A percentile compares a stretch with the other conserved stretches of the same genome.
phyloP scores from a whole-genome alignment of 116 monocot species.

The Trichopus zeylanicus region DNA sequence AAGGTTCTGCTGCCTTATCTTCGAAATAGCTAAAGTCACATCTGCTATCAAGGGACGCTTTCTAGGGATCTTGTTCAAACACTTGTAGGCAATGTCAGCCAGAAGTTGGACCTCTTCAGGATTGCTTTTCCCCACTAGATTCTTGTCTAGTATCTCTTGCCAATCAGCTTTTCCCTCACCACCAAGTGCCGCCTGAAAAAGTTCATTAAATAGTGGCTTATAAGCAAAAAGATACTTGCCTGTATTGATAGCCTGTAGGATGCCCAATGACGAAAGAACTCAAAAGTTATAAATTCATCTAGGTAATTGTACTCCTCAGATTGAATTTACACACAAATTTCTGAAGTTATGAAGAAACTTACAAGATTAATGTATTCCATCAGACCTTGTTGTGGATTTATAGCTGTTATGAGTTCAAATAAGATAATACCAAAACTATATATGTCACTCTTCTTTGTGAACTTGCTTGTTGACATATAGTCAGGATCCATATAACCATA shows the following conservation, averaged over 20 bases:
- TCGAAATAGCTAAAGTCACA: conserved; percentile 56
- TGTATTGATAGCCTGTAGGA: neutral
- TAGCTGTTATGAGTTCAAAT: conserved; percentile 84
- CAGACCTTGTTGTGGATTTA: conserved; percentile 93
- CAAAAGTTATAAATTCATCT: no score
- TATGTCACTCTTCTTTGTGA: conserved; percentile 88
- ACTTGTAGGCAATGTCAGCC: conserved; percentile 59
- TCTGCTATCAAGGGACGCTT: conserved; percentile 66
- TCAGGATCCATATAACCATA: conserved; percentile 96
- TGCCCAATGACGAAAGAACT: no score
- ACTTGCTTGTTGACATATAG: conserved; percentile 77
- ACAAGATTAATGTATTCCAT: conserved; percentile 90
- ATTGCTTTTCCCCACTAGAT: conserved; percentile 39
- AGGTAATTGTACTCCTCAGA: no score
- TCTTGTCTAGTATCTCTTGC: conserved; percentile 86
- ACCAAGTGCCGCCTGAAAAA: conserved; percentile 54
- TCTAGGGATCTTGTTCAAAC: conserved; percentile 57
- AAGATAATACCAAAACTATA: conserved; percentile 95
- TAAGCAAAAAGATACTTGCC: neutral
- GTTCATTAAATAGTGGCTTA: neutral
- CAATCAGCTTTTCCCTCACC: conserved; percentile 70
- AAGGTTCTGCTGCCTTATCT: conserved; percentile 26
- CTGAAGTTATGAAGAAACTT: conserved; percentile 30
- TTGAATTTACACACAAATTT: no score
- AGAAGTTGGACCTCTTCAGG: conserved; percentile 39